Percentiles rank a stretch among this genome's conserved stretches.
These are phyloP conservation scores for Acer negundo DNA, from an alignment of 345 rosid species.

Conservation along the genomic window DNA sequence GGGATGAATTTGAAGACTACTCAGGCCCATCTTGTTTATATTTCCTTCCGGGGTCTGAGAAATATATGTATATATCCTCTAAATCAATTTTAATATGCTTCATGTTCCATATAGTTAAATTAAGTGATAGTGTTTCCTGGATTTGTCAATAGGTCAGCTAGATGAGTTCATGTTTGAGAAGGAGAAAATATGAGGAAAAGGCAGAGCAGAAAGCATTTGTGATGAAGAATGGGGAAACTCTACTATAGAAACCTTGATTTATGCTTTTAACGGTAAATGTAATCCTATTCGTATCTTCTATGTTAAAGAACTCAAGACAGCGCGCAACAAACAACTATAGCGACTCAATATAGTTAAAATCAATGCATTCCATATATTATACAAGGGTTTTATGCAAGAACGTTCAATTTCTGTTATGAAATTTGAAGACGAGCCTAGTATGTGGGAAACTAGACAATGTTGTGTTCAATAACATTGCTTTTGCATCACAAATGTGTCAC, in stretches of 20 bases:
- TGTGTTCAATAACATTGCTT: background rate
- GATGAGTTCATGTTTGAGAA: slow-evolving; percentile 2
- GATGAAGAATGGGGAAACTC: slow-evolving; percentile 13
- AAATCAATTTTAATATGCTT: too few relatives aligned
- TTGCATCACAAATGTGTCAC: background rate
- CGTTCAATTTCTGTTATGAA: slow-evolving; percentile 18
- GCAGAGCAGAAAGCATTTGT: background rate
- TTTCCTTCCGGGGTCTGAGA: too few relatives aligned
- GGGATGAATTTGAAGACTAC: too few relatives aligned
- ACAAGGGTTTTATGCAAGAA: slow-evolving; percentile 12
- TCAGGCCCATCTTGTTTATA: too few relatives aligned
- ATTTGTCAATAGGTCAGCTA: background rate
- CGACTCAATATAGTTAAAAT: too few relatives aligned
- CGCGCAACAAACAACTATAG: slow-evolving; percentile 13
- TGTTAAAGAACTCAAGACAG: slow-evolving; percentile 8
- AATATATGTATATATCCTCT: too few relatives aligned
- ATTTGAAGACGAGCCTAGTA: background rate
- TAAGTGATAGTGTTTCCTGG: too few relatives aligned
- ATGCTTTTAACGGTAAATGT: slow-evolving; percentile 16
- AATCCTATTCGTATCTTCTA: slow-evolving; percentile 21
- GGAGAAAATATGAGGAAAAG: background rate
- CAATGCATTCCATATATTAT: background rate
- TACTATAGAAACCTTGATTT: slow-evolving; percentile 16
- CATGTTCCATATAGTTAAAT: too few relatives aligned
- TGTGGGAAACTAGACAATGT: too few relatives aligned